Conservation (phyloP, 108 stramenopile genomes). For the Fragilaria radians region DNA sequence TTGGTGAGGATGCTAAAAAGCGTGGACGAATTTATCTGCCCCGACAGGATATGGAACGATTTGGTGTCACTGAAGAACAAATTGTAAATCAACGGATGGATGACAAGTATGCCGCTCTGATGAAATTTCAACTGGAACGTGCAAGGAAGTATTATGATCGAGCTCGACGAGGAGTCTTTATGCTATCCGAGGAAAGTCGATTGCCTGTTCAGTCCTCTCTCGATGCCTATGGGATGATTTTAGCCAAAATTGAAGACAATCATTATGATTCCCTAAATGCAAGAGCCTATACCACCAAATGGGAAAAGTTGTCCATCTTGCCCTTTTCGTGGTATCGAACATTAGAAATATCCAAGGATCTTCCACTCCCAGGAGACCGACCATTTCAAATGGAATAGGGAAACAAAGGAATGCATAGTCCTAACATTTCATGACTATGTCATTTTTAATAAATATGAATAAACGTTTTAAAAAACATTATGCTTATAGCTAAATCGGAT, state of each 20-base stretch:
- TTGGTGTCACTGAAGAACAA: slow-evolving; percentile 90
- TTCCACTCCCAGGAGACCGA: slow-evolving; percentile 74
- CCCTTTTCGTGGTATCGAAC: slow-evolving; percentile 92
- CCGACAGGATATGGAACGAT: slow-evolving; percentile 77
- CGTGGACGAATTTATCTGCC: slow-evolving; percentile 94
- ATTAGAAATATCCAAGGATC: slow-evolving; percentile 56
- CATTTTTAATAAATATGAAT: too few relatives aligned
- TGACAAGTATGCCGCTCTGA: slow-evolving; percentile 85
- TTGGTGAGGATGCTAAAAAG: slow-evolving; percentile 91
- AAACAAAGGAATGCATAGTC: too few relatives aligned
- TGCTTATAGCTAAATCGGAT: too few relatives aligned
- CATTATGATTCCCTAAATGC: slow-evolving; percentile 91
- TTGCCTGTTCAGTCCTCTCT: slow-evolving; percentile 88
- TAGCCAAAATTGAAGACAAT: slow-evolving; percentile 93
- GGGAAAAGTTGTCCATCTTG: slow-evolving; percentile 92
- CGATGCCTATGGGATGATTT: slow-evolving; percentile 91
- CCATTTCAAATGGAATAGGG: too few relatives aligned
- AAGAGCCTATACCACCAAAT: slow-evolving; percentile 93
- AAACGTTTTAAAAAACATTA: too few relatives aligned
- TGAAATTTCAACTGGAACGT: slow-evolving; percentile 92
- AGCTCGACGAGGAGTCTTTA: slow-evolving; percentile 87
- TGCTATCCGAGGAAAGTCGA: slow-evolving; percentile 84
- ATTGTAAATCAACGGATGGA: slow-evolving; percentile 84
- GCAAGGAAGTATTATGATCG: slow-evolving; percentile 92
- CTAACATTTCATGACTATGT: too few relatives aligned